Base-by-base conservation (phyloP, 306 rosid genomes). In the Mimosa bimucronata region DNA sequence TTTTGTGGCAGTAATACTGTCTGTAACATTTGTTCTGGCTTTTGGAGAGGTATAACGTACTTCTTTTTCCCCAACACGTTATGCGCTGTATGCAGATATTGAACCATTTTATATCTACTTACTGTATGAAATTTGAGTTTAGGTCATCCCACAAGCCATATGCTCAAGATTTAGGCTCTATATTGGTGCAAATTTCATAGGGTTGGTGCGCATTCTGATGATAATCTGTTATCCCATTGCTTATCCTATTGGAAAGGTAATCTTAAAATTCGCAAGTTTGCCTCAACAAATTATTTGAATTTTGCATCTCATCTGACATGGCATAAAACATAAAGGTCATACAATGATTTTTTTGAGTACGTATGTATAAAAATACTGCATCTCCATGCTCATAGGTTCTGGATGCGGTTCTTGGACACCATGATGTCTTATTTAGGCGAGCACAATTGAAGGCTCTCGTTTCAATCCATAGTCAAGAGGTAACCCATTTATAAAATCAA, bases 391-490 rank as follows among this genome's bases (percentile, higher is more conserved):
- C 86, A 64, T 81, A 94, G 98, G 90, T 90, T 87, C 79, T 94
- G 82, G 98, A 94, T 88, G 77, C 80, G 46, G 86, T 86, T 66
- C 97, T 94, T 42, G 97, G 97, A 79, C 97, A 94, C 92, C 77
- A 89, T 66, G 92, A 92, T 68, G 92, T 84, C 3, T 79, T 95
- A 69, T 91, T 95, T 79, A 90, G 98, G 87, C 88, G 98, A 77
- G 98, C 98, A 75, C 98, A 95, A 79, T 74, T 95, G 75, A 95
- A 95, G 83, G 98, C 90, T 69, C 96, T 95, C 73, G 98, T 92
- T 64, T 89, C 95, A 88, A 92, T 92, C 81, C 98, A 91, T 78
- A 23, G 97, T 83, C 88, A 86, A 86, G 98, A 92, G 98, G 98
- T 92, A 81, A 81, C 62, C 85, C 55, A 16, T 16, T 48, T 48